Base-by-base conservation (phyloP, 768 basidiomycete species). In the Amanita exitialis region DNA sequence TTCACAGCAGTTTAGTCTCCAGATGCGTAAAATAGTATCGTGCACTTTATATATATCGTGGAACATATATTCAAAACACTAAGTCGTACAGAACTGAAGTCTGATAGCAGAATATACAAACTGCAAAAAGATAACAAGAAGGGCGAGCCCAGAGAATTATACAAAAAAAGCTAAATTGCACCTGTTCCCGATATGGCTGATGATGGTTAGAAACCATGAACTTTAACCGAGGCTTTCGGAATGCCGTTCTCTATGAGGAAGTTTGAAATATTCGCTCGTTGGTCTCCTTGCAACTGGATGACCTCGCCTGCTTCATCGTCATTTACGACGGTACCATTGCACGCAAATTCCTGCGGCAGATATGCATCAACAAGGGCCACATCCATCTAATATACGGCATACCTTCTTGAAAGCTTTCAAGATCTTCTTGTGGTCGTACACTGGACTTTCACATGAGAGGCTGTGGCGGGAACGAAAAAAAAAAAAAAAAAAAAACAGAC, bases 401-500 rank as follows among this genome's bases (percentile, higher is more conserved):
- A 87, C 91, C 86, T 97, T 99, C 80, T 98, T 99, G 77, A 98
- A 96, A 12, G 90, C 93, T 69, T 98, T 98, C 69, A 98, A 76
- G 57, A 99, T 78, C 73, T 98, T 99, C 83, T 96, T 98, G 58
- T 83, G 78, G 68, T 97, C 92, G 69, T 95, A 97, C 71, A 93
- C 92, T 93, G 64, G 38, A 46, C 27, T 41, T 47, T 39, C 56
- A 54, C 51, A 38, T 56, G 18, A 23, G 47, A 48, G 21, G 53
- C 34, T 34, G 53, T 47, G 46, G 44, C 42, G 23, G 44, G 46
- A 48, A 38, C 44, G 46, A 27, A 52, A 34, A 38, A 44, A 25
- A 52, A 21, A 53, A 35, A n/a, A 44, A 45, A 25, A 50, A 39
- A n/a, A 48, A n/a, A 28, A 70, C 81, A 57, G 57, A 90, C 90